Base-by-base conservation (phyloP, 768 basidiomycete genomes). In the Multifurca ochricompacta region DNA sequence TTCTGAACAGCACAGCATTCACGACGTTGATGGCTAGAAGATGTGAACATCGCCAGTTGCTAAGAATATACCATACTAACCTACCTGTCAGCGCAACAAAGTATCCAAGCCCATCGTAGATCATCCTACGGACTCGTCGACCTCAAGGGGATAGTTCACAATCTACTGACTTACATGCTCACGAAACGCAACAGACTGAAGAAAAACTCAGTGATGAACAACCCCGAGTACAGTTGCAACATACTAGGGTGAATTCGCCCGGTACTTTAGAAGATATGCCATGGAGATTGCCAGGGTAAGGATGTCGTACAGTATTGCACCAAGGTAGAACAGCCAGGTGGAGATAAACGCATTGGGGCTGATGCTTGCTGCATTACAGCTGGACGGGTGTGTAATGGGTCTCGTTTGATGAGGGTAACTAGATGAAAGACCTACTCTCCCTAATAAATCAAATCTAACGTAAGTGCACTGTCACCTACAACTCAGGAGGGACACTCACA, bases 21-120 rank as follows among this genome's bases (percentile, higher is more conserved):
- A 67, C 53, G 32, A 64, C 51, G 51, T 67, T 67, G 6, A 56
- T 47, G 7, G 31, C 66, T 67, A 32, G 16, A 36, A 28, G 13
- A 36, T 10, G 23, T 19, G 27, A 13, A 44, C 8, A 19, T 35
- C 19, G 13, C 4, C 19, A 44, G 19, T 40, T 37, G 40, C 8
- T 5, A 19, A 25, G 40, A 32, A 9, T 2, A 18, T 28, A 23
- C 18, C 16, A n/a, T 16, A n/a, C 13, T 1, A 27, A 48, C 61
- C n/a, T 51, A 76, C 63, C 70, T 53, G 81, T 80, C 39, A 85
- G 66, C 4, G 71, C 71, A 36, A 81, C 57, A 56, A 85, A 80
- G 64, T 82, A 85, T n/a, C 77, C 75, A 16, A 85, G 67, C 18
- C 83, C 84, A 58, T 86, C 82, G 51, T 78, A 80, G 4, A 86